phyloP scores from a whole-genome alignment of 306 rosid species.

The Sesbania bispinosa region DNA sequence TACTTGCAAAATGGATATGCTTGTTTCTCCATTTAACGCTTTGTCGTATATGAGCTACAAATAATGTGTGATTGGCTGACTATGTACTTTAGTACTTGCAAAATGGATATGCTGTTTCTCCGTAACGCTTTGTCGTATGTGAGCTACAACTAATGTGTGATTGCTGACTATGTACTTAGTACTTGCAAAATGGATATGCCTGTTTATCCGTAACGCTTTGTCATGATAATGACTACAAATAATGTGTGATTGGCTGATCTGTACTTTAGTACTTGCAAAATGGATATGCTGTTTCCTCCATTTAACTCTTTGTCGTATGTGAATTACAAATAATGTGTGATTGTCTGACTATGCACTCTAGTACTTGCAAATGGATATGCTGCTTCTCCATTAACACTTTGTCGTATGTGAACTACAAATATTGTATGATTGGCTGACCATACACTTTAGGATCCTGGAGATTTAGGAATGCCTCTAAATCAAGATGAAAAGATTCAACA shows the following conservation, averaged over 20 bases:
- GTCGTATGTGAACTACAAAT: background rate
- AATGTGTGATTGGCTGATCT: background rate
- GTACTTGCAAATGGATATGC: conserved; percentile 5
- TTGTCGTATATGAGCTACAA: background rate
- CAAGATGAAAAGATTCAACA: conserved; percentile 15
- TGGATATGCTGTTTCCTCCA: no score
- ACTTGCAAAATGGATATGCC: background rate
- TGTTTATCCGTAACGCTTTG: background rate
- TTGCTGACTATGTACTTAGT: conserved; percentile 8
- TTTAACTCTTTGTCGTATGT: background rate
- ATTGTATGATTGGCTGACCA: background rate
- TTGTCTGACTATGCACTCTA: background rate
- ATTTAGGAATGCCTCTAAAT: background rate
- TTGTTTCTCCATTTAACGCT: background rate
- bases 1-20: background rate
- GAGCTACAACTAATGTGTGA: background rate
- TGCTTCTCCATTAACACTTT: background rate
- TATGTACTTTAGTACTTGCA: background rate
- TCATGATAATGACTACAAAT: no score
- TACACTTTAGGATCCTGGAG: conserved; percentile 1
- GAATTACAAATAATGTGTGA: background rate
- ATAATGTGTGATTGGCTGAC: background rate
- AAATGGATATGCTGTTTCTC: conserved; percentile 1
- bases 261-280: background rate
- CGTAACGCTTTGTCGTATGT: background rate